Evolutionary conservation across 441 rosid species (phyloP).

Genomic region (Breynia disticha): DNA sequence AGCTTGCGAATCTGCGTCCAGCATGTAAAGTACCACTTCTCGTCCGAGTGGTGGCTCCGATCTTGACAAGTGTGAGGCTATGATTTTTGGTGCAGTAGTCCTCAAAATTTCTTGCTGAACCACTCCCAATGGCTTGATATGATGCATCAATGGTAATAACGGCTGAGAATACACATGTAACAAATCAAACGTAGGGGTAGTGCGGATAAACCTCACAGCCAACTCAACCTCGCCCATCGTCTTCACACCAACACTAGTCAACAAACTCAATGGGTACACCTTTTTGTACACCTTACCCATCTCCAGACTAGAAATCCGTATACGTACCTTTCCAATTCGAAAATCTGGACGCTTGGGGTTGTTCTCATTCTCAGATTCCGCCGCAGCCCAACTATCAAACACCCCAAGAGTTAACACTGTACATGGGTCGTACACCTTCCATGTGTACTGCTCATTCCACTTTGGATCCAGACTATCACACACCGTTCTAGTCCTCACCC

Average conservation of each 20-base stretch:
- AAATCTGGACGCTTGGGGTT: slow-evolving; percentile 29
- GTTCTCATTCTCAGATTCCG: slow-evolving; percentile 30
- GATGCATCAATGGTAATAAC: slow-evolving; percentile 77
- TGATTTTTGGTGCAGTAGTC: slow-evolving; percentile 58
- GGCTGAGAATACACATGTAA: slow-evolving; percentile 57
- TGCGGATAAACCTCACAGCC: slow-evolving; percentile 67
- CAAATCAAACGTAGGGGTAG: slow-evolving; percentile 37
- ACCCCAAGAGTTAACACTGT: slow-evolving; percentile 70
- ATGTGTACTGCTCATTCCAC: slow-evolving; percentile 97
- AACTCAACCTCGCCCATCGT: slow-evolving; percentile 84
- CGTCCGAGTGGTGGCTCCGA: slow-evolving; percentile 78
- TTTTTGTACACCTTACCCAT: slow-evolving; percentile 67
- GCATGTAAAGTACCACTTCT: slow-evolving; percentile 69
- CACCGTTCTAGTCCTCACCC: slow-evolving; percentile 82
- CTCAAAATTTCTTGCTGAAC: slow-evolving; percentile 80
- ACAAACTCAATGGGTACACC: slow-evolving; percentile 51
- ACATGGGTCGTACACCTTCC: slow-evolving; percentile 90
- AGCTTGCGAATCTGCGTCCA: slow-evolving; percentile 72
- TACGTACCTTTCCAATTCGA: slow-evolving; percentile 63
- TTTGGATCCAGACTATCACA: slow-evolving; percentile 79
- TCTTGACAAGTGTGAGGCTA: slow-evolving; percentile 53
- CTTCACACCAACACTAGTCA: slow-evolving; percentile 49
- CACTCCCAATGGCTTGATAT: slow-evolving; percentile 68
- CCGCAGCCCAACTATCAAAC: slow-evolving; percentile 64
- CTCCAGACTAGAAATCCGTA: slow-evolving; percentile 69